Evolutionary conservation across 2,329 filamentous ascomycete genomes (phyloP), one percentile per base, ranked within the genome.

Genomic region (Fusarium sp.): DNA sequence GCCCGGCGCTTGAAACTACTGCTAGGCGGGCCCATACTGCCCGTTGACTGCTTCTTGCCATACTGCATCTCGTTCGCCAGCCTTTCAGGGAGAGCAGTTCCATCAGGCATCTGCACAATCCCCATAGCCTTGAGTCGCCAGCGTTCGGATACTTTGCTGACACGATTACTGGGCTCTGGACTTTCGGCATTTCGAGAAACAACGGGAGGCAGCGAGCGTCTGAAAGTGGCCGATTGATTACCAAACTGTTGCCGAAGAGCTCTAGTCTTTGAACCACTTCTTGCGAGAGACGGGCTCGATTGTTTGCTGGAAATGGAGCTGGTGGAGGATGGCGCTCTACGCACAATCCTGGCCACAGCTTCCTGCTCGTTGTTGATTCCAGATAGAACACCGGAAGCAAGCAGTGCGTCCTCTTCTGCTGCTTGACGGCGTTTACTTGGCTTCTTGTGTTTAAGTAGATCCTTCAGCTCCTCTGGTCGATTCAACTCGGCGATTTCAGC

Each of bases 21-120:
- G 18, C 60, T 57, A 15, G 75, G 75, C n/a, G 72, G 75, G 3
- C 71, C 74, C 77, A 79, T 70, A 14, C 84, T 82, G 5, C 83
- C 69, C 6, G 75, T 61, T 82, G 84, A 12, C 82, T 81, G 69
- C 83, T 84, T 84, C 33, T 83, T 83, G 51, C 83, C 82, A 61
- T 81, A 80, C 45, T 84, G 77, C 74, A 87, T 84, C 33, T 87
- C 84, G 41, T 83, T 75, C 18, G 86, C 86, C 45, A 90, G 81
- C 6, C 83, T 82, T 70, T 90, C 87, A 11, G 87, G 88, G 6
- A 89, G 75, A 69, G 86, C 87, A 54, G 86, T 84, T n/a, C 88
- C 84, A 69, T 90, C 85, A 9, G 86, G 83, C 83, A 88, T 85
- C 69, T 85, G 86, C 6, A 88, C 86, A 24, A 89, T 83, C 15